Evolutionary conservation across 2,329 filamentous ascomycete species (phyloP).

Genomic region (Aspergillus novofumigatus): DNA sequence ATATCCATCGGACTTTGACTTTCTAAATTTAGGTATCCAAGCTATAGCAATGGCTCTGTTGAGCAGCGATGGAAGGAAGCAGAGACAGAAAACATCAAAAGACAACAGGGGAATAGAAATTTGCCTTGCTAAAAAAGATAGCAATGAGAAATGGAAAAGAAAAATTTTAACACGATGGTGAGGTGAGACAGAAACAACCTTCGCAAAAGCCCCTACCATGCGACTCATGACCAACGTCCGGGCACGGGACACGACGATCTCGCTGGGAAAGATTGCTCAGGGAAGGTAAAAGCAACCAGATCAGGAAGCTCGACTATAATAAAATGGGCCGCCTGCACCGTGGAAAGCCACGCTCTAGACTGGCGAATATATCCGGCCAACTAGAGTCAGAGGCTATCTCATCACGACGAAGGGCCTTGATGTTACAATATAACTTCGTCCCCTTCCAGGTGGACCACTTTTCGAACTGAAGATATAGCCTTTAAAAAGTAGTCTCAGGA

Average conservation of each 20-base stretch:
- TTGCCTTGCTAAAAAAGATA: constrained; percentile 11
- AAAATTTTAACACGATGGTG: constrained; percentile 4
- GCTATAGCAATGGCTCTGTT: constrained; percentile 15
- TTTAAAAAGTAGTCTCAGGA: not conserved
- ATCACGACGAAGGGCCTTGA: not conserved
- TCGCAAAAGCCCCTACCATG: constrained; percentile 32
- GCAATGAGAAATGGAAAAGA: constrained; percentile 12
- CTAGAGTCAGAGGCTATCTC: not conserved
- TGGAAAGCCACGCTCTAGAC: not conserved
- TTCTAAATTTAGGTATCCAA: constrained; percentile 16
- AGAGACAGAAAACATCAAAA: constrained; percentile 1
- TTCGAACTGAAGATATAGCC: not conserved
- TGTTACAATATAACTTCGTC: not conserved
- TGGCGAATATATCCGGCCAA: not conserved
- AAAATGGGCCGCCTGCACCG: not conserved
- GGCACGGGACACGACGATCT: constrained; percentile 7
- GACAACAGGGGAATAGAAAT: constrained; percentile 5
- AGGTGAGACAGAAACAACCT: constrained; percentile 21
- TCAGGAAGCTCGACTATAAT: constrained; percentile 4
- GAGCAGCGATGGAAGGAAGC: not conserved
- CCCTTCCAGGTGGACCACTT: not conserved
- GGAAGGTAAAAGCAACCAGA: constrained; percentile 2
- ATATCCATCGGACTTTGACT: not conserved
- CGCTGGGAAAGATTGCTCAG: constrained; percentile 7
- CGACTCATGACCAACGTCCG: constrained; percentile 18